Percentiles rank a stretch among this genome's conserved stretches.
phyloP scores from a whole-genome alignment of 1,284 basidiomycete genomes.

The Acaromyces ingoldii region DNA sequence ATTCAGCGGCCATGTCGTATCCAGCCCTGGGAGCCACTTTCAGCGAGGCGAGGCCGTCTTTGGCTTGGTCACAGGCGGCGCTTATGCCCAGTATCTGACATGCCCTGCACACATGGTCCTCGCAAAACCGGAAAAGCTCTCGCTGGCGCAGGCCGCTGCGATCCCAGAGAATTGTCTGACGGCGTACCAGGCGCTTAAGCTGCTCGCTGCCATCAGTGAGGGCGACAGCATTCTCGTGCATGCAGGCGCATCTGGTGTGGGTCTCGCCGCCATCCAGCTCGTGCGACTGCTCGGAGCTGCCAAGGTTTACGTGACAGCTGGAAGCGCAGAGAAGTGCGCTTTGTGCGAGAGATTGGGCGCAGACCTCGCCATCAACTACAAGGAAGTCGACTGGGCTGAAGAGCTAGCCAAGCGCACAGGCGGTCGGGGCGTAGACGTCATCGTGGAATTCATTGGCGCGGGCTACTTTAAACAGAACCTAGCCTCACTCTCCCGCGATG shows the following conservation, averaged over 20 bases:
- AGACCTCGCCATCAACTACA: slow-evolving; percentile 76
- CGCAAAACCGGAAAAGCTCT: slow-evolving; percentile 68
- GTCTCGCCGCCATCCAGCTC: slow-evolving; percentile 17
- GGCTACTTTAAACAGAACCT: slow-evolving; percentile 81
- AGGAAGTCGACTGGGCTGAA: slow-evolving; percentile 71
- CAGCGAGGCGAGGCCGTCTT: slow-evolving; percentile 77
- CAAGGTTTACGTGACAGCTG: slow-evolving; percentile 62
- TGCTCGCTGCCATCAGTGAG: slow-evolving; percentile 40
- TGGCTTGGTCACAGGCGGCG: slow-evolving; percentile 68
- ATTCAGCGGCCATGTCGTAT: slow-evolving; percentile 60
- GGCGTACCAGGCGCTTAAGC: slow-evolving; percentile 41
- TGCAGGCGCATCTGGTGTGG: neutral
- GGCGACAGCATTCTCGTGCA: neutral
- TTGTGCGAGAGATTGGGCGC: slow-evolving; percentile 65
- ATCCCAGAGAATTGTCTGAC: slow-evolving; percentile 49
- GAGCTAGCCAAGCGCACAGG: slow-evolving; percentile 54
- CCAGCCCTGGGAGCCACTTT: slow-evolving; percentile 56
- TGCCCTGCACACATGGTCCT: slow-evolving; percentile 67
- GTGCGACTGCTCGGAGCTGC: slow-evolving; percentile 14
- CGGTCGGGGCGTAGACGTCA: slow-evolving; percentile 65
- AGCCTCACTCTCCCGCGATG: slow-evolving; percentile 68
- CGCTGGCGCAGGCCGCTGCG: slow-evolving; percentile 65
- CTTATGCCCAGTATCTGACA: slow-evolving; percentile 82
- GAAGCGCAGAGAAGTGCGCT: slow-evolving; percentile 74
- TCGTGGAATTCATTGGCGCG: slow-evolving; percentile 82